These are phyloP conservation scores for Ogataea populi-albae DNA, from an alignment of 805 yeast species.

Conservation along the genomic window DNA sequence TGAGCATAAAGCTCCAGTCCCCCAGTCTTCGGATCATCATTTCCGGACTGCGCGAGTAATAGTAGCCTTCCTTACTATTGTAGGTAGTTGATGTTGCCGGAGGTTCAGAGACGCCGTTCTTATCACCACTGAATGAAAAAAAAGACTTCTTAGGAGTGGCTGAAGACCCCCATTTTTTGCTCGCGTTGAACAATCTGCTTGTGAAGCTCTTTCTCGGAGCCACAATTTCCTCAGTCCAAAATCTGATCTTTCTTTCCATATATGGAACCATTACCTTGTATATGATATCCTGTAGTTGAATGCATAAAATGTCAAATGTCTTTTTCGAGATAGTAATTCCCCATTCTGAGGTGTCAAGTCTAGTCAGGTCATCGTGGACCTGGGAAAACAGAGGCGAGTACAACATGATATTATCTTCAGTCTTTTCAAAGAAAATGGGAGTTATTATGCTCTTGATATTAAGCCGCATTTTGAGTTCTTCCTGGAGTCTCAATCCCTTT, in stretches of 20 bases:
- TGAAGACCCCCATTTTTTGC: constrained; percentile 50
- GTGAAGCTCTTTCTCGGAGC: constrained; percentile 75
- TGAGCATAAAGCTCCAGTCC: constrained; percentile 89
- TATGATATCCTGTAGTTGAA: constrained; percentile 45
- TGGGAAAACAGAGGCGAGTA: constrained; percentile 34
- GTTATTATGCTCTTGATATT: constrained; percentile 22
- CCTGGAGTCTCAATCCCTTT: constrained; percentile 31
- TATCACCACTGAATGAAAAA: constrained; percentile 29
- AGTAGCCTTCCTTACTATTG: constrained; percentile 53
- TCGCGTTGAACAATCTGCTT: constrained; percentile 63
- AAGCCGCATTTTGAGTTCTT: constrained; percentile 24
- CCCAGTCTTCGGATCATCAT: constrained; percentile 78
- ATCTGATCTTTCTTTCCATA: constrained; percentile 76
- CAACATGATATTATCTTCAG: constrained; percentile 10
- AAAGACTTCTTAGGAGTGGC: constrained; percentile 31
- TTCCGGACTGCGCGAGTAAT: constrained; percentile 62
- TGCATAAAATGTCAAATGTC: constrained; percentile 30
- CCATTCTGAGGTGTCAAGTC: constrained; percentile 3
- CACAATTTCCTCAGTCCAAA: constrained; percentile 83
- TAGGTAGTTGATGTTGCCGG: constrained; percentile 29
- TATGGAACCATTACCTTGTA: constrained; percentile 63
- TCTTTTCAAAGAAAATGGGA: constrained; percentile 11
- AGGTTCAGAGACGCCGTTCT: constrained; percentile 6
- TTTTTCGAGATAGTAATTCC: constrained; percentile 15
- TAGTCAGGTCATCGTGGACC: constrained; percentile 46